These are phyloP conservation scores for Xylariaceae sp. DNA, from an alignment of 2,329 filamentous ascomycete species.

Conservation along the genomic window DNA sequence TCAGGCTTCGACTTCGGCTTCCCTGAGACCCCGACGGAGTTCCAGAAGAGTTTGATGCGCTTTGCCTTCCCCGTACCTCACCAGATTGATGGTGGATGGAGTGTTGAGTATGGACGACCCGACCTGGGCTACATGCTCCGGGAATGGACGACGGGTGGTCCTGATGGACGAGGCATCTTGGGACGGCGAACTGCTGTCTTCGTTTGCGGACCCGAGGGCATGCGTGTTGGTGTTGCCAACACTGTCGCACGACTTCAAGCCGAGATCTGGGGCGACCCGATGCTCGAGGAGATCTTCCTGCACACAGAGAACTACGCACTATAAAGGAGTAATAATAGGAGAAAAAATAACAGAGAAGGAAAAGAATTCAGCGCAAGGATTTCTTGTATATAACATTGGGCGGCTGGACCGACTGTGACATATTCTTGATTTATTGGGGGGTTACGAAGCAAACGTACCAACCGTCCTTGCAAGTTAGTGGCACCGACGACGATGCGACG, in stretches of 20 bases:
- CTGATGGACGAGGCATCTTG: conserved; percentile 62
- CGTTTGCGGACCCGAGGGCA: conserved; percentile 81
- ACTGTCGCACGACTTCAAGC: conserved; percentile 78
- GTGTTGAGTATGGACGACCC: conserved; percentile 85
- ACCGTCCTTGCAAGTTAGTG: neutral
- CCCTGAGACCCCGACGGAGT: conserved; percentile 75
- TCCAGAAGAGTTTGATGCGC: conserved; percentile 84
- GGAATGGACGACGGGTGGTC: conserved; percentile 69
- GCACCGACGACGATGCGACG: conserved; percentile 11
- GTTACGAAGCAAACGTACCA: neutral
- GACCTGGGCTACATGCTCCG: conserved; percentile 82
- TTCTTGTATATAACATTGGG: conserved; percentile 16
- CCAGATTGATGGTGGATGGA: conserved; percentile 74
- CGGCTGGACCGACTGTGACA: neutral
- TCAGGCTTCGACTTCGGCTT: conserved; percentile 75
- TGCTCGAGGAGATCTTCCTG: conserved; percentile 83
- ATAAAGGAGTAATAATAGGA: conserved; percentile 34
- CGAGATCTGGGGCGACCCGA: conserved; percentile 72
- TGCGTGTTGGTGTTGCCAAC: conserved; percentile 83
- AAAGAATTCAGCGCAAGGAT: neutral
- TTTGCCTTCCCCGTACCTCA: conserved; percentile 74
- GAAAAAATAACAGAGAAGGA: too few relatives aligned
- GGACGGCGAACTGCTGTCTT: conserved; percentile 82
- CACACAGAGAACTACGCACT: conserved; percentile 95
- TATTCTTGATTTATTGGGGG: neutral